Base-by-base conservation (phyloP, 2,329 filamentous ascomycete genomes). In the Tolypocladium pustulatum region DNA sequence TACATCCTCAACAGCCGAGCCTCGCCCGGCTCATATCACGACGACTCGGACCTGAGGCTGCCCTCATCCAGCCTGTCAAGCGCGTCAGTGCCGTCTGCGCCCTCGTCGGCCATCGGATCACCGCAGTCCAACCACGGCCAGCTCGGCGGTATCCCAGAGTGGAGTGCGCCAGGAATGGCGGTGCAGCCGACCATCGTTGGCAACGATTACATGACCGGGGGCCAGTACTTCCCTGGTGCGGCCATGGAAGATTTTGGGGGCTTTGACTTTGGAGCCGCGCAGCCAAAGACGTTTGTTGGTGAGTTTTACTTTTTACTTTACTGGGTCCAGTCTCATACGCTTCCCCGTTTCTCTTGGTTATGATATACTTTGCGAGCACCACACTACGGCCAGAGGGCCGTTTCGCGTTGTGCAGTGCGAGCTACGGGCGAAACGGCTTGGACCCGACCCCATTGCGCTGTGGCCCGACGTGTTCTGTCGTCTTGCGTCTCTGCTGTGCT, bases 101-200 rank as follows among this genome's bases (percentile, higher is more conserved):
- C 85, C 8, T 88, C 86, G 1, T 89, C 86, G 10, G 83, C 82
- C 57, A 81, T 86, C 61, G 85, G 85, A 59, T 89, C 86, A 27
- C 86, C 86, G 32, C 82, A 84, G 65, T 86, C 85, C 1, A 80
- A 81, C 62, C 79, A 82, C 66, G 79, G 80, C 58, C 81, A 82
- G 64, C 72, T 81, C 62, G 81, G 81, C 61, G 76, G 77, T 65
- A 78, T 83, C 56, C 77, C 84, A 53, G 82, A 85, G 60, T 89
- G 85, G 83, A 71, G 78, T 63, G 72, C 76, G 25, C 67, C 69
- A 56, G 80, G 80, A 57, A 74, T 88, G 40, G 82, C 80, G 56
- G 76, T 88, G 58, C 83, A 81, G 63, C 86, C 86, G 36, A 75
- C 78, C 67, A 88, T 90, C 61, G 82, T 89, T 56, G 78, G 80